Evolutionary conservation across 164 flowering plant species (phyloP), one percentile per base, ranked within the genome.

Genomic region (Sextonia rubra): DNA sequence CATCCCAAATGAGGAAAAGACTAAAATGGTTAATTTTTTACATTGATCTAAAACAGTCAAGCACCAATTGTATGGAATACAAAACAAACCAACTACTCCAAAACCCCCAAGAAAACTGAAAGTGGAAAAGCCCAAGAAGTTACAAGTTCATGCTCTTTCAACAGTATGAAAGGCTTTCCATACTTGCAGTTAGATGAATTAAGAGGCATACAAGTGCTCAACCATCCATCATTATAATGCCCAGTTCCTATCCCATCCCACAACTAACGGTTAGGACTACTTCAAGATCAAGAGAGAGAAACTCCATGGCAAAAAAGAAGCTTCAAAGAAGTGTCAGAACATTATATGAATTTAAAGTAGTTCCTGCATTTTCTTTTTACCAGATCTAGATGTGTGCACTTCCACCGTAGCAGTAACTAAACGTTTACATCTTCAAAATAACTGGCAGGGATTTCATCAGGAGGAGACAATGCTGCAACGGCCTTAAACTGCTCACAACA

Each of bases 401-500:
- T 37, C 17, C 30, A 63, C 61, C 61, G 15, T 0, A 24, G 11
- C 66, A 64, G 12, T n/a, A 17, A 17, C 77, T 60, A 77, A 48
- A 44, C 27, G 44, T 71, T 68, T 32, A 73, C 60, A 27, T 79
- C 86, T 70, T 83, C 84, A 77, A 88, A 88, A 69, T 75, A 87
- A 12, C 1, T 12, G 3, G 78, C n/a, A 47, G 91, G 91, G 47
- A 90, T 79, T 66, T 86, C 88, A 5, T 77, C 15, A 6, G 85
- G 86, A 64, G 85, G 74, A 68, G 75, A 22, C 78, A 86, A 48
- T 47, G 77, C 69, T 48, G 93, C 81, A 25, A 91, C 91, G 66
- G 78, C 77, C 74, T 82, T 85, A 81, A 82, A 89, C 93, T 91
- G 88, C 69, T 68, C n/a, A 17, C 32, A 69, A 26, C 60, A 27